Conservation (phyloP, 345 rosid species). For the Salix viminalis region DNA sequence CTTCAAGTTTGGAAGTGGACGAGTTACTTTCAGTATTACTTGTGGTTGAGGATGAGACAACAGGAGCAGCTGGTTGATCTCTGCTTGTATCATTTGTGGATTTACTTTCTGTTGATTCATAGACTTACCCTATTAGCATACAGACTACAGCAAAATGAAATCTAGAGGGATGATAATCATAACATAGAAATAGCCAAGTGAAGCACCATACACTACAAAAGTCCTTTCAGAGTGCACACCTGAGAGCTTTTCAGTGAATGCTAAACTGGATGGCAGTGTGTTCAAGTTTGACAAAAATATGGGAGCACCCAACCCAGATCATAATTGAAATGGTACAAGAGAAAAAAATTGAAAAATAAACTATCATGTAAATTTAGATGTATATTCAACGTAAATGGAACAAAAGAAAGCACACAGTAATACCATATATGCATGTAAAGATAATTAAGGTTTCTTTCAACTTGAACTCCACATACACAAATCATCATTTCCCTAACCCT, state of each 20-base stretch:
- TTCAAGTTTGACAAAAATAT: background rate
- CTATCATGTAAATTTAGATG: background rate
- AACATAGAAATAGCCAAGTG: background rate
- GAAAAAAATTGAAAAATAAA: background rate
- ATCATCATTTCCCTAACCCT: background rate
- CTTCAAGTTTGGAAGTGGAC: conserved; percentile 76
- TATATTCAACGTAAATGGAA: background rate
- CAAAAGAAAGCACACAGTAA: background rate
- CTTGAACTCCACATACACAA: background rate
- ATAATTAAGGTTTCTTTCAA: background rate
- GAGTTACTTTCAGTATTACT: conserved; percentile 82
- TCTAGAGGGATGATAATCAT: background rate
- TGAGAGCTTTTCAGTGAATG: background rate
- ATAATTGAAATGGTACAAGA: background rate
- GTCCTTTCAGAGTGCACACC: background rate
- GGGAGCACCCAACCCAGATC: background rate
- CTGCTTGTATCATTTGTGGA: conserved; percentile 61
- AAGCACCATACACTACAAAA: background rate
- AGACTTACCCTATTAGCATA: conserved; percentile 13
- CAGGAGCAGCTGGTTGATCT: conserved; percentile 60
- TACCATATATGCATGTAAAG: background rate
- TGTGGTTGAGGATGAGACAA: conserved; percentile 67
- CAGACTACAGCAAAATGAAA: background rate
- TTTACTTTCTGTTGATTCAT: conserved; percentile 55
- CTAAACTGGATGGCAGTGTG: background rate